Conservation (phyloP, 345 rosid species). For the Salix exigua region DNA sequence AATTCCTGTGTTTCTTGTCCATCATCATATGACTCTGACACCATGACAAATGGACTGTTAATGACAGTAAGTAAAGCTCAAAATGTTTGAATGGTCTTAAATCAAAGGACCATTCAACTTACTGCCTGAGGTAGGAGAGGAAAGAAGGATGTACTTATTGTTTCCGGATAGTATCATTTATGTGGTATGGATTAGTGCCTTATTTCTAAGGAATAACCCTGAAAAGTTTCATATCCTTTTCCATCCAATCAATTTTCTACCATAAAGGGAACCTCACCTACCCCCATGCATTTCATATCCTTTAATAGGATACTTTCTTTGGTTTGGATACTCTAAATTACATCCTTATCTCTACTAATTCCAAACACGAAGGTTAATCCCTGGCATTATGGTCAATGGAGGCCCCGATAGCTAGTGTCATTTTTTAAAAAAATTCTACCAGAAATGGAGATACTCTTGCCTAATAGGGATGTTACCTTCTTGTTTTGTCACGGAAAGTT, state of each 20-base stretch:
- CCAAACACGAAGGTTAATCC: too few species aligned
- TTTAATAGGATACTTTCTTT: not conserved
- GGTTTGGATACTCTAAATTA: not conserved
- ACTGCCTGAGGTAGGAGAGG: not conserved
- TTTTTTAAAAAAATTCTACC: not conserved
- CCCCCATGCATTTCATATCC: not conserved
- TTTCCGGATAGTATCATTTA: not conserved
- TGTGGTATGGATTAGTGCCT: not conserved
- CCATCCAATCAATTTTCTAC: not conserved
- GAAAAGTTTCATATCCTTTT: not conserved
- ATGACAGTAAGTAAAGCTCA: not conserved
- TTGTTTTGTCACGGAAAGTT: not conserved
- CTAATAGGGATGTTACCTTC: not conserved
- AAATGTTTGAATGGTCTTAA: not conserved
- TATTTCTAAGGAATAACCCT: not conserved
- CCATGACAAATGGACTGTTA: not conserved
- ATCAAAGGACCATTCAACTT: not conserved
- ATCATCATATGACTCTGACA: constrained; percentile 8
- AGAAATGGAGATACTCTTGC: not conserved
- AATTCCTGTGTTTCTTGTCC: not conserved
- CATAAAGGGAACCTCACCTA: not conserved
- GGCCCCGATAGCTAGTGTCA: not conserved
- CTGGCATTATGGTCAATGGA: not conserved
- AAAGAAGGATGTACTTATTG: too few species aligned
- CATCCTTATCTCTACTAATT: not conserved